Conservation (phyloP, 805 yeast genomes). For the Metschnikowia baotianmanensis region DNA sequence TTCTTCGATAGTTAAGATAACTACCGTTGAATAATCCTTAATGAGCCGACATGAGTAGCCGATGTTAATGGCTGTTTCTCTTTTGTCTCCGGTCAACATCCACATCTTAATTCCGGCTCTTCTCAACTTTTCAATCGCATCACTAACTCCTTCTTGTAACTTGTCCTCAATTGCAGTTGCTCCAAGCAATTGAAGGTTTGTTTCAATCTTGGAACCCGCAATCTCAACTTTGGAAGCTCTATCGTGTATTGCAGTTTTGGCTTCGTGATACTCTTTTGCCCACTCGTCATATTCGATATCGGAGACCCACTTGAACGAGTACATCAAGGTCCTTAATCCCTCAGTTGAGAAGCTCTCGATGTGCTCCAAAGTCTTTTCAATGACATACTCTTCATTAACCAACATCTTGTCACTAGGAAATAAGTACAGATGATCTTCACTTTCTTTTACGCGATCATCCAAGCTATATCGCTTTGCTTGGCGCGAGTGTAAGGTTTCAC, state of each 20-base stretch:
- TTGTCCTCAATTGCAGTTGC: constrained; percentile 98
- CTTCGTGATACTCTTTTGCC: constrained; percentile 65
- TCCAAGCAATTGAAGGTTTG: constrained; percentile 67
- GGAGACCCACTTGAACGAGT: constrained; percentile 72
- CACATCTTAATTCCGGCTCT: constrained; percentile 93
- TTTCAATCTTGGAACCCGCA: constrained; percentile 73
- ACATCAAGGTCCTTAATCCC: constrained; percentile 87
- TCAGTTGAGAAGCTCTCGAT: constrained; percentile 93
- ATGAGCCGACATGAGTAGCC: constrained; percentile 93
- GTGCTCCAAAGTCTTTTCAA: constrained; percentile 85
- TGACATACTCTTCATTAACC: constrained; percentile 67
- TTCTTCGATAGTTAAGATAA: constrained; percentile 54
- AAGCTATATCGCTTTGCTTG: constrained; percentile 55
- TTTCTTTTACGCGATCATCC: neutral
- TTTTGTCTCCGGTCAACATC: constrained; percentile 98
- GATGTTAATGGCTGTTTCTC: constrained; percentile 96
- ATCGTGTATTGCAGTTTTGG: constrained; percentile 70
- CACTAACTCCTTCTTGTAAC: constrained; percentile 95
- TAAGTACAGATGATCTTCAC: neutral
- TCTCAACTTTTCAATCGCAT: constrained; percentile 85
- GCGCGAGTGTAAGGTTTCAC: constrained; percentile 57
- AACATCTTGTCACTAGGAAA: constrained; percentile 53
- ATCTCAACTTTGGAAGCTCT: constrained; percentile 65
- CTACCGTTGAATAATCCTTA: constrained; percentile 87
- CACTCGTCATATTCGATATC: constrained; percentile 60